Conservation (phyloP, 495 filamentous ascomycete species). For the Staphylotrichum tortipilum region DNA sequence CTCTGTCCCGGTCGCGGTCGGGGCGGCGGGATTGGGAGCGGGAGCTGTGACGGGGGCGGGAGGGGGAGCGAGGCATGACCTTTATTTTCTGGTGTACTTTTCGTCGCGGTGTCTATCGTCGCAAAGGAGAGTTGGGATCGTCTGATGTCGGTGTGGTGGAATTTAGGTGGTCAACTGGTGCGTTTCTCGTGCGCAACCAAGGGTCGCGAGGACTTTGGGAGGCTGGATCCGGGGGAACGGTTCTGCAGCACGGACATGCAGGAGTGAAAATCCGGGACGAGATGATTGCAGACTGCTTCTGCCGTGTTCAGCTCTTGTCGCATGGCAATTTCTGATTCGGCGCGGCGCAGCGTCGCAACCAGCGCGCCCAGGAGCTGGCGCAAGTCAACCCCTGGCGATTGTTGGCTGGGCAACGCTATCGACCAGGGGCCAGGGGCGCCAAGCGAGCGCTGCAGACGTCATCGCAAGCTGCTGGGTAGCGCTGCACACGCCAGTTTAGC, state of each 20-base stretch:
- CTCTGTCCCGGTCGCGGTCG: not conserved
- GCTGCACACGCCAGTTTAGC: too few relatives aligned
- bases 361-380: not conserved
- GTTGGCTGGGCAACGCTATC: slow-evolving; percentile 37
- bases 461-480: too few relatives aligned
- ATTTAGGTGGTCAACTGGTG: too few relatives aligned
- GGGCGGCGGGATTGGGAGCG: not conserved
- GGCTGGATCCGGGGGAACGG: too few relatives aligned
- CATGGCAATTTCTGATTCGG: slow-evolving; percentile 11
- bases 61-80: slow-evolving; percentile 15
- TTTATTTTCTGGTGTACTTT: not conserved
- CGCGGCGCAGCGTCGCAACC: not conserved
- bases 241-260: too few relatives aligned
- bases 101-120: not conserved
- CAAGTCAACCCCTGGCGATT: slow-evolving; percentile 17
- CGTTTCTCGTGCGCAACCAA: too few relatives aligned
- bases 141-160: too few relatives aligned
- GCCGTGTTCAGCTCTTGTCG: not conserved
- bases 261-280: too few relatives aligned
- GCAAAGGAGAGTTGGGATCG: too few relatives aligned
- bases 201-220: too few relatives aligned
- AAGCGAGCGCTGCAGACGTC: not conserved
- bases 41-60: not conserved
- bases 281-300: too few relatives aligned
- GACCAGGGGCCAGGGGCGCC: not conserved